Evolutionary conservation across 306 rosid genomes (phyloP).

Genomic region (Echinosophora koreensis): DNA sequence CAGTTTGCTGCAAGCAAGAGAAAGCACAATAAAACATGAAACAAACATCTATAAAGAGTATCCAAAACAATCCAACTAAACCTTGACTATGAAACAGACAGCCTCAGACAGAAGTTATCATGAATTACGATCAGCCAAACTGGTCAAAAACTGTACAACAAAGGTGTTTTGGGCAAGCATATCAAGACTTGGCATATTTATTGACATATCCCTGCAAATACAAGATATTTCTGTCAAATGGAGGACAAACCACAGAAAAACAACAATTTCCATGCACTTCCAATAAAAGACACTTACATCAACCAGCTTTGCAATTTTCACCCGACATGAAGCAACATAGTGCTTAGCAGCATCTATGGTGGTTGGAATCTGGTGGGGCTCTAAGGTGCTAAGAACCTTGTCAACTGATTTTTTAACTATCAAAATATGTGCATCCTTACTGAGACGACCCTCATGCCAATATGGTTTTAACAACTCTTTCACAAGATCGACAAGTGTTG

Average conservation of each 20-base stretch:
- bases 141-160: constrained; percentile 63
- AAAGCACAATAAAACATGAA: constrained; percentile 34
- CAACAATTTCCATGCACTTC: constrained; percentile 28
- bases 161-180: constrained; percentile 52
- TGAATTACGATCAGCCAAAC: constrained; percentile 50
- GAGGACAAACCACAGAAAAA: constrained; percentile 39
- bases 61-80: constrained; percentile 43
- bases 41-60: constrained; percentile 45
- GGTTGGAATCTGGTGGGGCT: constrained; percentile 78
- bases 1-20: constrained; percentile 33
- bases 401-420: constrained; percentile 88
- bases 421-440: constrained; percentile 80
- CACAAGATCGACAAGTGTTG: constrained; percentile 79
- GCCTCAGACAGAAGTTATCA: constrained; percentile 52
- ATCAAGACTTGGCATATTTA: constrained; percentile 86
- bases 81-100: constrained; percentile 50
- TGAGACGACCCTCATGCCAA: constrained; percentile 88
- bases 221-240: constrained; percentile 57
- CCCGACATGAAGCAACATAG: constrained; percentile 69
- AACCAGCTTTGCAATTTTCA: constrained; percentile 80
- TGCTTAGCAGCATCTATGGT: constrained; percentile 65
- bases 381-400: constrained; percentile 79
- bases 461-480: constrained; percentile 89
- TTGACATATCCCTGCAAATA: constrained; percentile 89
- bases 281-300: constrained; percentile 63